Evolutionary conservation across 371 early-diverging fungal genomes (phyloP).

Genomic region (Apophysomyces variabilis): DNA sequence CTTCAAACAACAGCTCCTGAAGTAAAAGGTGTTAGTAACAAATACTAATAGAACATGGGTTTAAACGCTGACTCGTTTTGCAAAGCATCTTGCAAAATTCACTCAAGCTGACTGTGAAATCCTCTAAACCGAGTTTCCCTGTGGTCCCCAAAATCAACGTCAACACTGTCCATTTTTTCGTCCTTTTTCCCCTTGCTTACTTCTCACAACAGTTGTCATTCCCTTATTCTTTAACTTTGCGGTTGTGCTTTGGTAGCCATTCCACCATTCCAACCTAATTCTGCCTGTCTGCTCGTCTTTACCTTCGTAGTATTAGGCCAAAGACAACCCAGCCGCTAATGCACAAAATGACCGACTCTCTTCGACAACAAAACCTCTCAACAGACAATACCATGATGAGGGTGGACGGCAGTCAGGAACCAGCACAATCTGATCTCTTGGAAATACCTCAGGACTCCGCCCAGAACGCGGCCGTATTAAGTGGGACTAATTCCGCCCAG

Average conservation of each 20-base stretch:
- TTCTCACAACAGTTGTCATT: slow-evolving; percentile 5
- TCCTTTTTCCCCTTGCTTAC: slow-evolving; percentile 7
- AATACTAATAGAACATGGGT: too few species aligned
- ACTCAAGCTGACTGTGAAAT: background rate
- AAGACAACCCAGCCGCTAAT: background rate
- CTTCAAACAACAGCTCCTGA: too few species aligned
- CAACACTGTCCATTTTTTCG: slow-evolving; percentile 2
- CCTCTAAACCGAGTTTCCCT: too few species aligned
- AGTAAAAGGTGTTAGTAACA: too few species aligned
- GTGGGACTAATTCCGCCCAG: background rate
- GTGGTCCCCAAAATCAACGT: too few species aligned
- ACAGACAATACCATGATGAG: background rate
- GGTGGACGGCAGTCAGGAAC: background rate
- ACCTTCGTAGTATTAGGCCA: background rate
- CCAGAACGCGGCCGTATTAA: background rate
- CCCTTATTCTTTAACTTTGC: background rate
- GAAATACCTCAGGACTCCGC: background rate
- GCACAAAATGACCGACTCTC: background rate
- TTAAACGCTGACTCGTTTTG: too few species aligned
- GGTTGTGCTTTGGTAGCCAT: background rate
- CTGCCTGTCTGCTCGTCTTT: background rate
- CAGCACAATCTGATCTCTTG: slow-evolving; percentile 1
- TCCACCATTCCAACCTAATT: background rate
- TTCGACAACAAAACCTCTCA: background rate
- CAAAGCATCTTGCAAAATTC: too few species aligned